phyloP scores from a whole-genome alignment of 257 asterid genomes.

The Forsythia suspensa region DNA sequence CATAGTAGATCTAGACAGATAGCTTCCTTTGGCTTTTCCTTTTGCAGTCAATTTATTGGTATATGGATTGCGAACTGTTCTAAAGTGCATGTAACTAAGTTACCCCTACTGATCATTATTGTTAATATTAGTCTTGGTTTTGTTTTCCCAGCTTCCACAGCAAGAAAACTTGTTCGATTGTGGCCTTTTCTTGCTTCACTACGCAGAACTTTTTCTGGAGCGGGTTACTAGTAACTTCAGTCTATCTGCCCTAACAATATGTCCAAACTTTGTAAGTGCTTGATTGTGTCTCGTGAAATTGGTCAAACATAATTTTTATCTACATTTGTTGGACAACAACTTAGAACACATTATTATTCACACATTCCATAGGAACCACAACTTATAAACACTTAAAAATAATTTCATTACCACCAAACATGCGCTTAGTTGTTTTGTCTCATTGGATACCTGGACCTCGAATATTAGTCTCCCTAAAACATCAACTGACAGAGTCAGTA shows the following conservation, averaged over 20 bases:
- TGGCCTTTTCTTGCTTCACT: constrained; percentile 92
- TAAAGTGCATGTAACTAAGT: constrained; percentile 12
- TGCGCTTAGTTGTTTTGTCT: constrained; percentile 30
- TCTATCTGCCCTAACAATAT: constrained; percentile 17
- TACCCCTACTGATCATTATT: not conserved
- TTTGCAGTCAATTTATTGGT: constrained; percentile 1
- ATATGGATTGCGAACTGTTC: constrained; percentile 6
- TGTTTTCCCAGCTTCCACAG: constrained; percentile 78
- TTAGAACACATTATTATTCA: no score
- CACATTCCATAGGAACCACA: no score
- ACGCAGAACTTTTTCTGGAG: constrained; percentile 74
- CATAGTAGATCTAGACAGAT: not conserved
- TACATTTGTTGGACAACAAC: no score
- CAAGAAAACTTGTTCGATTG: constrained; percentile 87
- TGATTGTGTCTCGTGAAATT: no score
- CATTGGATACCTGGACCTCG: not conserved
- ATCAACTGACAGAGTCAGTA: constrained; percentile 2
- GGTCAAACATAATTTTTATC: no score
- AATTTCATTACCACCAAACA: no score
- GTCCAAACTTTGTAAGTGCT: constrained; percentile 42
- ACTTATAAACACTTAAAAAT: no score
- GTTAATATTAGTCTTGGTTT: constrained; percentile 1
- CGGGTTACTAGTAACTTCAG: constrained; percentile 44
- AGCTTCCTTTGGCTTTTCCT: not conserved
- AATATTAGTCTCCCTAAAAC: not conserved